Evolutionary conservation across 148 eudicot species (phyloP), one percentile per base, ranked within the genome.

Genomic region (Polygonum aviculare): DNA sequence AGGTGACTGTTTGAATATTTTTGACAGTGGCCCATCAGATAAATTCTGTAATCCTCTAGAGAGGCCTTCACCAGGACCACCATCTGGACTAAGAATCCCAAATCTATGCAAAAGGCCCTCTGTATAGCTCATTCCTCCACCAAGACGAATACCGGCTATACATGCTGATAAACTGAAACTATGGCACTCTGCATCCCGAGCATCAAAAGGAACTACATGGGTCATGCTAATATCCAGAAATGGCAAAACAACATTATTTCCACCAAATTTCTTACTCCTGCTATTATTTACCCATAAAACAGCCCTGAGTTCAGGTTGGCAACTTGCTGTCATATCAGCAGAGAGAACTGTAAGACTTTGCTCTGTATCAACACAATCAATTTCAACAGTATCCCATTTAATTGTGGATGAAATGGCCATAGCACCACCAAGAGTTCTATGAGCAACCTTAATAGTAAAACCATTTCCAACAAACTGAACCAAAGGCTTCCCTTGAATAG

Each of bases 31-130:
- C 73, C 98, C 89, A 0, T 83, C 78, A 77, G 93, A 87, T 76
- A 94, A 82, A 49, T 83, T 88, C 60, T 90, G 85, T 69, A 92
- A 77, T 35, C 96, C 97, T 83, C 85, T 89, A 74, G 92, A 83
- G 39, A 94, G 98, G 74, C 93, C 92, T 79, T 87, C 89, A 79
- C 98, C 96, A 73, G 97, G 97, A 59, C 96, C 93, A 81, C 97
- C 97, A 78, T 92, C 96, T 74, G 92, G 92, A 71, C 97, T 94
- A 78, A 92, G 86, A 76, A 94, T 87, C 77, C 97, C 96, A 86
- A 94, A 94, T 35, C 84, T 84, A 77, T 94, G 98, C 76, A 94
- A 88, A 80, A 94, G 83, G 57, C 91, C 84, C 77, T 94, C 97
- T 26, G 98, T 77, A 80, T 90, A 92, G 81, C 72, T 92, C 93